Evolutionary conservation across 2,329 filamentous ascomycete species (phyloP).

Genomic region (Alternaria longipes): DNA sequence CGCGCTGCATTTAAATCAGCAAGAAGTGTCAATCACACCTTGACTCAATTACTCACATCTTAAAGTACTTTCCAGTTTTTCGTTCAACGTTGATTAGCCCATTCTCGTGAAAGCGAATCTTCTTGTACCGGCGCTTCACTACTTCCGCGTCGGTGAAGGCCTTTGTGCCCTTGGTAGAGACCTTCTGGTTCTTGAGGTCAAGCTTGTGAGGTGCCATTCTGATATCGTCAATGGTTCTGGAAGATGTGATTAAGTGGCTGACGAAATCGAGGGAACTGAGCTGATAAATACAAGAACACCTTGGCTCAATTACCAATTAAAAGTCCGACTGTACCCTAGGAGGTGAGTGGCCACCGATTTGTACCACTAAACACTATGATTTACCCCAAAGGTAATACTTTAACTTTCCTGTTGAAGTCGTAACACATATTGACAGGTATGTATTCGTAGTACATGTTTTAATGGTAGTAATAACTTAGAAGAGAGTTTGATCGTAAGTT

Average conservation of each 20-base stretch:
- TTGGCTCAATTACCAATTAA: background rate
- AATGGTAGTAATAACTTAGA: background rate
- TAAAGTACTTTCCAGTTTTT: conserved; percentile 11
- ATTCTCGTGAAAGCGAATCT: conserved; percentile 1
- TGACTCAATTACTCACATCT: conserved; percentile 10
- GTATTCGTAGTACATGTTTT: background rate
- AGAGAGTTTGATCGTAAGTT: background rate
- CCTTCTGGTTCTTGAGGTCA: background rate
- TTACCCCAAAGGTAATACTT: background rate
- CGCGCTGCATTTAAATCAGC: background rate
- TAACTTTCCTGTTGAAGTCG: background rate
- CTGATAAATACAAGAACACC: background rate
- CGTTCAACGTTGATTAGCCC: conserved; percentile 13
- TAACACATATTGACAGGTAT: background rate
- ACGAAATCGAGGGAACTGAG: background rate
- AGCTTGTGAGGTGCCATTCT: background rate
- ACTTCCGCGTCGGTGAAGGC: background rate
- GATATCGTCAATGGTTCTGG: background rate
- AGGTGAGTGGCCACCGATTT: background rate
- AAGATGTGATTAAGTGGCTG: background rate
- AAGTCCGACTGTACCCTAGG: background rate
- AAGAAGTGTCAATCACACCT: background rate
- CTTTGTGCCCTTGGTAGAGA: background rate
- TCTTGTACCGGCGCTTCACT: conserved; percentile 5
- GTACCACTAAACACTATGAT: background rate